phyloP scores from a whole-genome alignment of 148 eudicot species.

The Rhododendron simsii region DNA sequence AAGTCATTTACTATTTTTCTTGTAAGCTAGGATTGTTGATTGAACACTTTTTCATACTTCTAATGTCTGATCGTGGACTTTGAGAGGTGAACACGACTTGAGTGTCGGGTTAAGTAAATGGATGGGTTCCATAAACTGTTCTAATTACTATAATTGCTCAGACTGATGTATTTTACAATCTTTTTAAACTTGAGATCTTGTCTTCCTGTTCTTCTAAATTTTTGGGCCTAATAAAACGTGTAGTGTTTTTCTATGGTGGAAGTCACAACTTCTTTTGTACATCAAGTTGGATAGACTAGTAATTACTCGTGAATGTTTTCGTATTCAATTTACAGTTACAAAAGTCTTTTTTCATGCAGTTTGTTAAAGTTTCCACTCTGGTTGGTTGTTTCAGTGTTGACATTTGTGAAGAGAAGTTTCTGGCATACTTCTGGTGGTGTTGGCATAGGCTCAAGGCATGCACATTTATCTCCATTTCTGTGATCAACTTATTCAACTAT shows the following conservation, averaged over 20 bases:
- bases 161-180: not conserved
- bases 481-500: not conserved
- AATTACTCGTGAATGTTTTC: not conserved
- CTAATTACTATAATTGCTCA: not conserved
- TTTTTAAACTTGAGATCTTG: not conserved
- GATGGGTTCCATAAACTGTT: not conserved
- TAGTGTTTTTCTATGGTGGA: not conserved
- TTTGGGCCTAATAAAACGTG: not conserved
- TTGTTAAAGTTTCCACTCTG: not conserved
- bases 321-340: not conserved
- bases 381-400: conserved; percentile 54
- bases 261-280: not conserved
- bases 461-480: not conserved
- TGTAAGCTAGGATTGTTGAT: not conserved
- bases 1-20: not conserved
- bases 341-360: not conserved
- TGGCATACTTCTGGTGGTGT: conserved; percentile 97
- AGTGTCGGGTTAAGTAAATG: not conserved
- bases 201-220: not conserved
- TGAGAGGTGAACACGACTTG: not conserved
- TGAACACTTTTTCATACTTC: not conserved
- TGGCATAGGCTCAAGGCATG: conserved; percentile 81
- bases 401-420: conserved; percentile 74
- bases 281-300: not conserved
- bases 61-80: not conserved